Conservation (phyloP, 345 rosid genomes). For the Citrus mangshanensis region DNA sequence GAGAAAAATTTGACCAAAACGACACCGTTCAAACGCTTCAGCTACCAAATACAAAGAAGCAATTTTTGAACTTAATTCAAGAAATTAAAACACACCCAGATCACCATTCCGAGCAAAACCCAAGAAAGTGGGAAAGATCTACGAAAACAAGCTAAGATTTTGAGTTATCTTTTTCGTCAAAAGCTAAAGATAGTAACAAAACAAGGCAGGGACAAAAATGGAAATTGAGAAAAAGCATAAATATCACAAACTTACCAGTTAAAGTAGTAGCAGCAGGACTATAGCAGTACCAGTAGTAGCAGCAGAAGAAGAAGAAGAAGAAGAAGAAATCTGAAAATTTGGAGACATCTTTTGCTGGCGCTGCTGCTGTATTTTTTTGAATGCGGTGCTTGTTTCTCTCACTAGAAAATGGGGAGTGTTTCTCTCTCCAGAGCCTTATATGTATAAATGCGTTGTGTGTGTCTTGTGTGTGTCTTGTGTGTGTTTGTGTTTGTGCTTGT, state of each 20-base stretch:
- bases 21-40: background rate
- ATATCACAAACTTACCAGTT: constrained; percentile 20
- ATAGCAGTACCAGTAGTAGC: background rate
- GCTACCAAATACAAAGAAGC: background rate
- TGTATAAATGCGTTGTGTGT: too few species aligned
- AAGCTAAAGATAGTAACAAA: background rate
- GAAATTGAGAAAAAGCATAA: background rate
- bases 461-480: too few species aligned
- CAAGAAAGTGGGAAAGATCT: constrained; percentile 40
- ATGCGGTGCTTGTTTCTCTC: constrained; percentile 5
- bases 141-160: constrained; percentile 9
- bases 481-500: background rate
- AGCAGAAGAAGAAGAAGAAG: background rate
- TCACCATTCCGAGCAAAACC: constrained; percentile 18
- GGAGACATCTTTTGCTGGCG: constrained; percentile 11
- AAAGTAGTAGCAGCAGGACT: background rate
- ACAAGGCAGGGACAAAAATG: background rate
- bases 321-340: constrained; percentile 30
- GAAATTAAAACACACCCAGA: constrained; percentile 25
- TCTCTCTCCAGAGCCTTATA: constrained; percentile 21
- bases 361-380: background rate
- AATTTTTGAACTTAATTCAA: background rate
- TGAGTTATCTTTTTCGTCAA: background rate
- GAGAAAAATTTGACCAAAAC: background rate
- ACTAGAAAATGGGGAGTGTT: background rate